Evolutionary conservation across 345 rosid genomes (phyloP).

Genomic region (Abelmoschus esculentus): DNA sequence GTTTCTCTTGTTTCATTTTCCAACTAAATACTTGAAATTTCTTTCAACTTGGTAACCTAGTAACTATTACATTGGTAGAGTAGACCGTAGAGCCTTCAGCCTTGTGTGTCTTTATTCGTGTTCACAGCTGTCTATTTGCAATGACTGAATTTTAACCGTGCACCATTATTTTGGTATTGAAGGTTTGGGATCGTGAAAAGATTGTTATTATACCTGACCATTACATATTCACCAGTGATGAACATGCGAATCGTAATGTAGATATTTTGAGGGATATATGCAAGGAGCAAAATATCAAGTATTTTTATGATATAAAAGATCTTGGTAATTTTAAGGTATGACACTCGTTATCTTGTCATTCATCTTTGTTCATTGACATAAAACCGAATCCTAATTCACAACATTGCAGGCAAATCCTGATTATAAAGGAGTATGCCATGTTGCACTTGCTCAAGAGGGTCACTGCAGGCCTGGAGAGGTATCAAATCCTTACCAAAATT

Average conservation of each 20-base stretch:
- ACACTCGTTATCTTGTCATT: conserved; percentile 2
- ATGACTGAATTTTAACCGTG: neutral
- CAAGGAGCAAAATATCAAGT: conserved; percentile 77
- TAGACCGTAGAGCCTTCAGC: no score
- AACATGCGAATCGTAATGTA: conserved; percentile 93
- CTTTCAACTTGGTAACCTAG: no score
- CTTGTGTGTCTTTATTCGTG: neutral
- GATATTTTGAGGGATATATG: conserved; percentile 93
- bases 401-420: conserved; percentile 79
- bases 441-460: conserved; percentile 99
- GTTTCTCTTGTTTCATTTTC: no score
- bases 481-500: neutral
- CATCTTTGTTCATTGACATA: neutral
- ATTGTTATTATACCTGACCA: conserved; percentile 93
- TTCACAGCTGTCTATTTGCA: no score
- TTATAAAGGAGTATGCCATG: conserved; percentile 96
- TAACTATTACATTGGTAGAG: no score
- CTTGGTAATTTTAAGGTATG: conserved; percentile 76
- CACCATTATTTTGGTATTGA: conserved; percentile 6
- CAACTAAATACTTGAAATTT: no score
- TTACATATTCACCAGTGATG: conserved; percentile 85
- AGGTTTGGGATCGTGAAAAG: conserved; percentile 99
- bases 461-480: conserved; percentile 99
- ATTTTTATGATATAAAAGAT: conserved; percentile 92
- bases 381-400: conserved; percentile 4